Conservation (phyloP, 139 green algal genomes). For the Chlorella sp. region DNA sequence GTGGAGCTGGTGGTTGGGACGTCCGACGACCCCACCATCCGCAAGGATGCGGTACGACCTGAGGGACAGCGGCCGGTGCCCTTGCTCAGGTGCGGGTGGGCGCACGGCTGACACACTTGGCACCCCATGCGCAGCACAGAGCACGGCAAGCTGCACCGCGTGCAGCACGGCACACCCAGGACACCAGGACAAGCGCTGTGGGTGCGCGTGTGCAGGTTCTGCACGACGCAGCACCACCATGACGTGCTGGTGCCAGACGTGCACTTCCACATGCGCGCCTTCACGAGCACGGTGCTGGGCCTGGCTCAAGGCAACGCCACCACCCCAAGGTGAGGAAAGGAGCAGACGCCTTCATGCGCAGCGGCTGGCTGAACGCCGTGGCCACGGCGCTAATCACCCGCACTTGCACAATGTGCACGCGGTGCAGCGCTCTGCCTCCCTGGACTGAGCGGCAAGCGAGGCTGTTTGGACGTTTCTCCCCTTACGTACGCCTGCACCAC, state of each 20-base stretch:
- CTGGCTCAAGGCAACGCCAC: background rate
- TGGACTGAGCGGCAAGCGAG: background rate
- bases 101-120: too few relatives aligned
- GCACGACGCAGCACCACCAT: constrained; percentile 3
- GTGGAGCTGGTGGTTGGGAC: constrained; percentile 25
- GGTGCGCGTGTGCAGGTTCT: constrained; percentile 26
- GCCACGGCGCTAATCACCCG: too few relatives aligned
- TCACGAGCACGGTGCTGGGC: background rate
- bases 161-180: too few relatives aligned
- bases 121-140: too few relatives aligned
- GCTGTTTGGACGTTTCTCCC: background rate
- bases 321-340: too few relatives aligned
- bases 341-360: too few relatives aligned
- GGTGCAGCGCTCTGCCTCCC: background rate
- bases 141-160: too few relatives aligned
- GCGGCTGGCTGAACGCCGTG: too few relatives aligned
- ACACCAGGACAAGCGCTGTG: too few relatives aligned
- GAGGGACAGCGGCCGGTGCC: background rate
- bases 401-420: too few relatives aligned
- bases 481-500: background rate
- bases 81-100: background rate
- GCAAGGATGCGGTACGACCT: background rate
- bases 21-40: constrained; percentile 2
- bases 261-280: constrained; percentile 26
- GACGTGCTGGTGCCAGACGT: constrained; percentile 33